phyloP scores from a whole-genome alignment of 768 basidiomycete species.

The Panellus pusillus region DNA sequence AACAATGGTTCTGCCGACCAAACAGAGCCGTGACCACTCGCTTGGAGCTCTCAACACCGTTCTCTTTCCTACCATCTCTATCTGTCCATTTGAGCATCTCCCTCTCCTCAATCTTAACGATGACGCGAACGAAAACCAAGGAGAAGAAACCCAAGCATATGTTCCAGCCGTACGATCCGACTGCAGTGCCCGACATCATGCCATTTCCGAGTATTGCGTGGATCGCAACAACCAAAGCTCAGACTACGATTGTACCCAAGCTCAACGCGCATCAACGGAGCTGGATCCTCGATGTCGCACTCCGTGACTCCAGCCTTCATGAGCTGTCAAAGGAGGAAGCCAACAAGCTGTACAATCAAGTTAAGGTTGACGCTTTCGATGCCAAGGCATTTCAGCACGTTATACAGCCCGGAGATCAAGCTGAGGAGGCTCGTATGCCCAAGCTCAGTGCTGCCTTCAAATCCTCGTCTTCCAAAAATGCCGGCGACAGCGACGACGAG shows the following conservation, averaged over 20 bases:
- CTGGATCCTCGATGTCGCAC: constrained; percentile 1
- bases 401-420: neutral
- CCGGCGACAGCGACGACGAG: neutral
- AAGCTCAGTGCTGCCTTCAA: constrained; percentile 5
- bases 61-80: neutral
- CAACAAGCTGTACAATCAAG: neutral
- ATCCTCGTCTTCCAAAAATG: neutral
- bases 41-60: neutral
- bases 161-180: constrained; percentile 2
- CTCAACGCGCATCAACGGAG: constrained; percentile 10
- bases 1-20: no score
- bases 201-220: constrained; percentile 1
- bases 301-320: neutral
- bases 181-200: constrained; percentile 5
- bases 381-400: constrained; percentile 13
- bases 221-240: neutral
- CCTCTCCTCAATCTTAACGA: neutral
- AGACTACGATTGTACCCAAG: neutral
- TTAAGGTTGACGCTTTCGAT: constrained; percentile 3
- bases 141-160: neutral
- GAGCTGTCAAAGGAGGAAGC: neutral
- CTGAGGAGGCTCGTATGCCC: neutral
- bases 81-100: no score
- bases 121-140: neutral
- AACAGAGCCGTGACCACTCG: no score